A percentile compares a stretch with the other conserved stretches of the same genome.
Conservation (phyloP, 1,139 yeast genomes). For the Pichia norvegensis region DNA sequence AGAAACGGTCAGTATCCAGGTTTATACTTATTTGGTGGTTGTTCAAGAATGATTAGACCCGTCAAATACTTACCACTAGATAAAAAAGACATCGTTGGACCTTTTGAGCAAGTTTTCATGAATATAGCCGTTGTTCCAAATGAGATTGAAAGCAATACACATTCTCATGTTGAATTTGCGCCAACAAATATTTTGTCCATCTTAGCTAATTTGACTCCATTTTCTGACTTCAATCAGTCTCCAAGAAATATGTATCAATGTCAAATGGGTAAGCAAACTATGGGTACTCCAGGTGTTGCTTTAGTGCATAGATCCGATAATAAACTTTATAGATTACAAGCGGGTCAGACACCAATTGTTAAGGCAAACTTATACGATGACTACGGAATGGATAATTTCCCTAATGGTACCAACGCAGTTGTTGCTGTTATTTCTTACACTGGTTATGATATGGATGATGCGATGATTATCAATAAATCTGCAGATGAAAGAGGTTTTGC, state of each 20-base stretch:
- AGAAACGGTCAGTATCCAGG: constrained; percentile 97
- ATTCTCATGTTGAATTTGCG: constrained; percentile 87
- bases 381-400: constrained; percentile 96
- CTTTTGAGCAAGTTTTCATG: constrained; percentile 97
- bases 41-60: constrained; percentile 93
- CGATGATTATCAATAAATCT: constrained; percentile 94
- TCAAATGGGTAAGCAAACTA: constrained; percentile 99
- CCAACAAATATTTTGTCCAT: constrained; percentile 94
- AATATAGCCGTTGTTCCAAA: constrained; percentile 90
- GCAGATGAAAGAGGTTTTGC: constrained; percentile 98
- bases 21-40: constrained; percentile 80
- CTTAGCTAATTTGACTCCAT: constrained; percentile 93
- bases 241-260: constrained; percentile 99
- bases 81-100: constrained; percentile 84
- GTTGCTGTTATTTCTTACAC: constrained; percentile 98
- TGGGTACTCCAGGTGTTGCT: constrained; percentile 99
- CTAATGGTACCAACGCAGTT: constrained; percentile 97
- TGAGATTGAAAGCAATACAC: constrained; percentile 75
- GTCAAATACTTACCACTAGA: constrained; percentile 82
- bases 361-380: constrained; percentile 90
- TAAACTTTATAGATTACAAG: constrained; percentile 83
- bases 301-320: constrained; percentile 89
- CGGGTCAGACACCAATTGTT: constrained; percentile 96
- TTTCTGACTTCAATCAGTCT: constrained; percentile 96
- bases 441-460: constrained; percentile 99